Evolutionary conservation across 1,139 yeast genomes (phyloP).

Genomic region (Zygoascus meyerae): DNA sequence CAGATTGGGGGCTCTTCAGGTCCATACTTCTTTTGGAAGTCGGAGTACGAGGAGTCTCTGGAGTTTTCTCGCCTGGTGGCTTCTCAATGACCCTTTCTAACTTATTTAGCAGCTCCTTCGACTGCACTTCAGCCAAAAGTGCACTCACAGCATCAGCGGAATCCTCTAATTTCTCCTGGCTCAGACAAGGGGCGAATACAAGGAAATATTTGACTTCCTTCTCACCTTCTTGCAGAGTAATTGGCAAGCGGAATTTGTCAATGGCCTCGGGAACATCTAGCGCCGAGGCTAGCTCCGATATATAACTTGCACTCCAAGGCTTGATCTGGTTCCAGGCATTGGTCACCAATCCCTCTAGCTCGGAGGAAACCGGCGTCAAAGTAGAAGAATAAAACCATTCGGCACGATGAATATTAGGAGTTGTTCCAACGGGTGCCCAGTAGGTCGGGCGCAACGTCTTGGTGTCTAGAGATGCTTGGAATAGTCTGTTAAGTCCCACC

Average conservation of each 20-base stretch:
- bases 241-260: conserved; percentile 25
- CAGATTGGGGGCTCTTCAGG: conserved; percentile 1
- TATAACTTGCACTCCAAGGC: conserved; percentile 34
- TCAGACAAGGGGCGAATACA: conserved; percentile 29
- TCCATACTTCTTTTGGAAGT: neutral
- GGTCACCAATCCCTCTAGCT: conserved; percentile 28
- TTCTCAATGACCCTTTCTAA: neutral
- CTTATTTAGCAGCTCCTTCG: conserved; percentile 9
- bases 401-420: conserved; percentile 29
- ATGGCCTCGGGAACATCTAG: conserved; percentile 31
- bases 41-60: neutral
- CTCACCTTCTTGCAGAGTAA: conserved; percentile 17
- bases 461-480: conserved; percentile 27
- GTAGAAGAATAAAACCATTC: conserved; percentile 35
- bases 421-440: conserved; percentile 31
- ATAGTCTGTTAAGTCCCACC: conserved; percentile 36
- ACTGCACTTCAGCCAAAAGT: neutral
- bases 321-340: conserved; percentile 26
- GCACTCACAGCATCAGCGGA: no score
- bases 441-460: conserved; percentile 32
- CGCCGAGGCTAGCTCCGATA: conserved; percentile 30
- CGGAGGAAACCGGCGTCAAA: conserved; percentile 33
- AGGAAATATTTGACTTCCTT: conserved; percentile 21
- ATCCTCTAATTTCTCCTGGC: conserved; percentile 4
- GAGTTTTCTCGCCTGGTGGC: neutral